A percentile compares a stretch with the other conserved stretches of the same genome.
These are phyloP conservation scores for Nemania diffusa DNA, from an alignment of 2,329 filamentous ascomycete genomes.

Conservation along the genomic window DNA sequence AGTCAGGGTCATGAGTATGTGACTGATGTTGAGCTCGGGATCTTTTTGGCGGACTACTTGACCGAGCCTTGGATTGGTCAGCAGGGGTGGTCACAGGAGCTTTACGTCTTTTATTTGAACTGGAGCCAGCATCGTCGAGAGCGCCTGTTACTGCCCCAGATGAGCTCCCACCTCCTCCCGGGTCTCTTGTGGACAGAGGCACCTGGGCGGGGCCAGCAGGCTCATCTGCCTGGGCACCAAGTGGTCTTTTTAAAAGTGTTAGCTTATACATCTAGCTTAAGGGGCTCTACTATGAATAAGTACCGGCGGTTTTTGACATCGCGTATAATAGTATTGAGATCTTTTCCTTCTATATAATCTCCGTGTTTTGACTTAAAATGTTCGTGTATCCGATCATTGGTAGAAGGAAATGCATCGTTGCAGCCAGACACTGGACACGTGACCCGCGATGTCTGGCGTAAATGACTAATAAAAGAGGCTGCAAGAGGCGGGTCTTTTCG, in stretches of 20 bases:
- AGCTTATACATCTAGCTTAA: neutral
- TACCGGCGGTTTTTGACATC: constrained; percentile 34
- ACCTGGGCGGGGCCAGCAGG: constrained; percentile 14
- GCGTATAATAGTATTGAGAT: constrained; percentile 24
- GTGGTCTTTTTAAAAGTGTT: constrained; percentile 19
- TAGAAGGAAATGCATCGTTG: constrained; percentile 6
- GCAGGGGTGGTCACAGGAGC: constrained; percentile 27
- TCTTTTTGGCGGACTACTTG: constrained; percentile 39
- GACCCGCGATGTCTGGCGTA: constrained; percentile 25
- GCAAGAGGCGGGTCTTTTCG: constrained; percentile 23
- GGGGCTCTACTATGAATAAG: neutral
- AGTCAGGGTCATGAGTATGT: constrained; percentile 39
- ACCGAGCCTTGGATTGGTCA: constrained; percentile 27
- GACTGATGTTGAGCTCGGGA: constrained; percentile 39
- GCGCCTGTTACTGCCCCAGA: constrained; percentile 6
- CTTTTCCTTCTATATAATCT: constrained; percentile 27
- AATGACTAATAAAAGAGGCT: constrained; percentile 21
- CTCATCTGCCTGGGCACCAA: constrained; percentile 1
- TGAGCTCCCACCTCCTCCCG: constrained; percentile 25
- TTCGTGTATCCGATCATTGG: constrained; percentile 27
- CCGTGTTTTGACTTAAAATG: constrained; percentile 26
- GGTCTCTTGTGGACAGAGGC: constrained; percentile 19
- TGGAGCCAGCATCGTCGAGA: constrained; percentile 26
- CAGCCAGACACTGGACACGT: constrained; percentile 23
- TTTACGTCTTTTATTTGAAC: constrained; percentile 39